phyloP scores from a whole-genome alignment of 2,329 filamentous ascomycete genomes.

The Fusarium nygamai region DNA sequence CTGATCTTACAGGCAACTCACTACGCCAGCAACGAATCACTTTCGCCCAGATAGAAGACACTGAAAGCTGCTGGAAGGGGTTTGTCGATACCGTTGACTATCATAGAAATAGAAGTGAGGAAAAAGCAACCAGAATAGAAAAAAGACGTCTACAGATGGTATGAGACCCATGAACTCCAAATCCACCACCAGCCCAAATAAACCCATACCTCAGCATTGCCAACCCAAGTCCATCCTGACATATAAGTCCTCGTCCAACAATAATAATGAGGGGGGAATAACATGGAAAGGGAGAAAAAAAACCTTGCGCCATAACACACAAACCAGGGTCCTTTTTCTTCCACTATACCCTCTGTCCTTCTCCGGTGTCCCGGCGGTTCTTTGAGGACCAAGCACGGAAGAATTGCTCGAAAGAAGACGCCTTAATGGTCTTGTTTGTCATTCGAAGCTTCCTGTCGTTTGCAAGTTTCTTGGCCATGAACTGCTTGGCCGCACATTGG shows the following conservation, averaged over 20 bases:
- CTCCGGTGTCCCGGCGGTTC: conserved; percentile 20
- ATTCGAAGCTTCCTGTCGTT: conserved; percentile 46
- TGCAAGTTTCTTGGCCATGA: conserved; percentile 51
- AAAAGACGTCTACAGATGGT: conserved; percentile 42
- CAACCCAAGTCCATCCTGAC: conserved; percentile 25
- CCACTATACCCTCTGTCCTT: conserved; percentile 15
- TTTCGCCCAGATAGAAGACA: conserved; percentile 5
- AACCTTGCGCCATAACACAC: conserved; percentile 26
- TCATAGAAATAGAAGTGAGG: conserved; percentile 25
- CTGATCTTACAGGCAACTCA: conserved; percentile 4
- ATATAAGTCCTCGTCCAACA: conserved; percentile 11
- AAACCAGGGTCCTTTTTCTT: conserved; percentile 5
- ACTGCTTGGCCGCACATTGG: conserved; percentile 56
- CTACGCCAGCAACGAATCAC: background rate
- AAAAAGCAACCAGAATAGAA: conserved; percentile 21
- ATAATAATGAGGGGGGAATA: conserved; percentile 8
- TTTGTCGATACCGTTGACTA: conserved; percentile 35
- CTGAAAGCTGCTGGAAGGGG: conserved; percentile 14
- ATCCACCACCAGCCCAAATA: conserved; percentile 26
- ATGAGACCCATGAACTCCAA: conserved; percentile 42
- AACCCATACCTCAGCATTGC: conserved; percentile 35
- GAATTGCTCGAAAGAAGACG: conserved; percentile 14
- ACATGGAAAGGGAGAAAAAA: background rate
- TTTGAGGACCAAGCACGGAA: conserved; percentile 37
- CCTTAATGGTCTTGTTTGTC: conserved; percentile 31